Base-by-base conservation (phyloP, 345 rosid genomes). In the Murraya koenigii region DNA sequence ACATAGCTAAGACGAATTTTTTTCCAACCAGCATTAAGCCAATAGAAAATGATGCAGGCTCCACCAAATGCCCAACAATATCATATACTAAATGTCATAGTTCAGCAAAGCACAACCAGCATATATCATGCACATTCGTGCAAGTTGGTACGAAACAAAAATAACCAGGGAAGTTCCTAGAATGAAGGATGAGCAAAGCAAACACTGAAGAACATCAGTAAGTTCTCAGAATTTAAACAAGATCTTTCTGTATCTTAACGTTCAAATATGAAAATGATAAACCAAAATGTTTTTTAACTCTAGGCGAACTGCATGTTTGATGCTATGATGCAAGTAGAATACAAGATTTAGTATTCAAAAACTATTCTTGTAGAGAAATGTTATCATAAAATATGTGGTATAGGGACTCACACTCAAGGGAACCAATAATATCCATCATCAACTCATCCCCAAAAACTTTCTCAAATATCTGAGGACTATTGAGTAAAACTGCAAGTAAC, bases 391-490 rank as follows among this genome's bases (percentile, higher is more conserved):
- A 67, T 62, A 1, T 55, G 59, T 11, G 78, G 58, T 33, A 72
- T 66, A 17, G 35, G 60, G 41, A 81, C 97, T 89, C 89, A 96
- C 99, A 90, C 88, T 94, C 99, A 17, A 96, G 98, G 75, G 97
- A 85, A 69, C 99, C 97, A 49, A 96, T 86, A 71, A 90, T 82
- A 79, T 94, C 93, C 94, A 96, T 89, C 83, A 96, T 88, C 82
- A 92, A 83, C 69, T 90, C 93, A 87, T 94, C 95, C 83, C 90
- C 97, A 70, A 92, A 89, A 70, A 94, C 86, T 85, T 85, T 92
- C 81, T 90, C 97, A 71, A 94, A 89, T 71, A 96, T 88, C 84
- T 87, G 93, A 84, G 87, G 84, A 80, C 86, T 94, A 78, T 92
- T 94, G 77, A 96, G 89, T 77, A 90, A 82, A 85, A 96, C 99